Base-by-base conservation (phyloP, 1,284 basidiomycete genomes). In the Leccinum subspadiceum region DNA sequence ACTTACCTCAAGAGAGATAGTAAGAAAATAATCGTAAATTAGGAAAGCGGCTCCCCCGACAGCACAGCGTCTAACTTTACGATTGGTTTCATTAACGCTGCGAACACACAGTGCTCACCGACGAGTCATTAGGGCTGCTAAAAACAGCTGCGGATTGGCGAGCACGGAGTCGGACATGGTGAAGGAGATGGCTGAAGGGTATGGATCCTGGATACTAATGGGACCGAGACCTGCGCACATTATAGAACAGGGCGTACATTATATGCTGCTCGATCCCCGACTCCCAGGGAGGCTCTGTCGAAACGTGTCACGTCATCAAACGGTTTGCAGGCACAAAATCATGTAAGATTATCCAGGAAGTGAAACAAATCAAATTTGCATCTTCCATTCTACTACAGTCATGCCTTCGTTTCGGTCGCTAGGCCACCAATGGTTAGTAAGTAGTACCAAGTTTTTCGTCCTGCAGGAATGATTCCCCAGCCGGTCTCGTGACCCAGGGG, bases 1-100 rank as follows among this genome's bases (percentile, higher is more conserved):
- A 24, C 24, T 5, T 24, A 24, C 24, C 24, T 24, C 24, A 24
- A 24, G 24, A 24, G 24, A 24, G 24, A 24, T 24, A 24, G 24
- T 5, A 24, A 24, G 24, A 24, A 24, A 24, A 48, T 5, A 24
- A 24, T 24, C 24, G 24, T 24, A 24, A 5, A 24, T 24, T 5
- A 24, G 24, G 24, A 24, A 59, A 6, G 61, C 39, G 29, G 35
- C 24, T 5, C 65, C 65, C 20, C 49, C 53, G 20, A 62, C 9
- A 22, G 20, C 12, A n/a, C 37, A 4, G 7, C 9, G 6, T 50
- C 58, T 59, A 6, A 9, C n/a, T n/a, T 22, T 33, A 33, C 31
- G 10, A 46, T 50, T 4, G 39, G 7, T 24, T 13, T 5, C 17
- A 8, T 59, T 22, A 46, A 35, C 10, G 5, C 29, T 17, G 33